Base-by-base conservation (phyloP, 768 basidiomycete genomes). In the Sporobolomyces phaffii region DNA sequence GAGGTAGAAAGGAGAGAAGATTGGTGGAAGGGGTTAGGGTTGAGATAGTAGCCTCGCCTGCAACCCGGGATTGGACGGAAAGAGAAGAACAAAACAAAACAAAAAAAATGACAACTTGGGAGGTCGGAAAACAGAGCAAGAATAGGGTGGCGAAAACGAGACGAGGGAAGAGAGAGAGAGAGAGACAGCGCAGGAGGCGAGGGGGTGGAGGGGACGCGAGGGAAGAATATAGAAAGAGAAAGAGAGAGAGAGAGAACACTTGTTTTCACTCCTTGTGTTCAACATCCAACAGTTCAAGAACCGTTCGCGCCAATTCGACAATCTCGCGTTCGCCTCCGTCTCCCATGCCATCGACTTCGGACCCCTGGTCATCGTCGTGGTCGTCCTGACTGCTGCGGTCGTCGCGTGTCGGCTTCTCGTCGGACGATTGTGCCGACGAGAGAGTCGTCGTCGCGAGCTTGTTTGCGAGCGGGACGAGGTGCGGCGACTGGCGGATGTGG, bases 251-350 rank as follows among this genome's bases (percentile, higher is more conserved):
- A 28, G 22, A 17, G 14, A 14, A 29, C 38, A 13, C 28, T 41
- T 18, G 8, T 22, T 43, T 38, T 36, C 33, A 41, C 53, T 40
- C 47, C 36, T 54, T 53, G 22, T 62, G 51, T 29, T 83, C 83
- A 65, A 91, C 86, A 11, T 94, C 90, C 22, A 91, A 86, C 73
- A 91, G 84, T 73, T 93, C 91, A 60, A 93, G 78, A 57, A 96
- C 96, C 69, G 90, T 84, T 49, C 87, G 82, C 11, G 88, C 86
- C 48, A 98, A 83, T 31, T 87, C 80, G 68, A 90, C 87, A 70
- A 98, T 97, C 80, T 97, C 94, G 41, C 88, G 86, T 71, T 67
- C 69, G 36, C 69, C 69, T 22, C 50, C 61, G 29, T 75, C 90
- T 3, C 86, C 89, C 3, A 86, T 84, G 41, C 90, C 88, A 18